These are phyloP conservation scores for Patellifolia procumbens DNA, from an alignment of 179 eudicot species.

Conservation along the genomic window DNA sequence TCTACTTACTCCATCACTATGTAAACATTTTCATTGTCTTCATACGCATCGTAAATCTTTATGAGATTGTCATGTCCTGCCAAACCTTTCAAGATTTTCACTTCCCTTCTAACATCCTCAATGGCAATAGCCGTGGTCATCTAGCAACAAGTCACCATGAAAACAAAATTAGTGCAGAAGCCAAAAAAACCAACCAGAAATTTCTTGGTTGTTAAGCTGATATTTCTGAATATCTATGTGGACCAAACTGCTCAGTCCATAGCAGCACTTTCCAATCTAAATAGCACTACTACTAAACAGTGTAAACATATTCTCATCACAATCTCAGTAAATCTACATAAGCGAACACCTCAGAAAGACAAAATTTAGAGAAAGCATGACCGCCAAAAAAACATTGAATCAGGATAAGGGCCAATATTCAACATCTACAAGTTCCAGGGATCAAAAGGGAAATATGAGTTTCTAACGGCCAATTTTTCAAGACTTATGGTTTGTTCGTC, in stretches of 20 bases:
- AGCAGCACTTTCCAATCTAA: not conserved
- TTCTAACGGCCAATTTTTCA: too few species aligned
- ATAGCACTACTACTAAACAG: too few species aligned
- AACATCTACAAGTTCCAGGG: not conserved
- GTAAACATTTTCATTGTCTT: conserved; percentile 72
- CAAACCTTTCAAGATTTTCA: conserved; percentile 64
- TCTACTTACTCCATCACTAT: conserved; percentile 73
- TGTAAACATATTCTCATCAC: too few species aligned
- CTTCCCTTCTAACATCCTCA: conserved; percentile 82
- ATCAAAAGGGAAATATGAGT: too few species aligned
- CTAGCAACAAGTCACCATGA: conserved; percentile 32
- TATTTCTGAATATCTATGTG: not conserved
- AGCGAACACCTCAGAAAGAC: too few species aligned
- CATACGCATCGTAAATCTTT: conserved; percentile 65
- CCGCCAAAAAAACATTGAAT: not conserved
- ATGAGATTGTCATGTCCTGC: conserved; percentile 69
- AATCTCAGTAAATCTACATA: not conserved
- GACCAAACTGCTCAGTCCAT: not conserved
- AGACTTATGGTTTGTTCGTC: too few species aligned
- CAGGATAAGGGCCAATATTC: not conserved
- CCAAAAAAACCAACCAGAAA: not conserved
- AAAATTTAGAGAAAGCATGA: too few species aligned
- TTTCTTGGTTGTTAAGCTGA: conserved; percentile 4
- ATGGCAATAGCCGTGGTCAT: conserved; percentile 84
- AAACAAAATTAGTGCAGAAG: conserved; percentile 13